Base-by-base conservation (phyloP, 2,329 filamentous ascomycete genomes). In the Kalmusia sp. region DNA sequence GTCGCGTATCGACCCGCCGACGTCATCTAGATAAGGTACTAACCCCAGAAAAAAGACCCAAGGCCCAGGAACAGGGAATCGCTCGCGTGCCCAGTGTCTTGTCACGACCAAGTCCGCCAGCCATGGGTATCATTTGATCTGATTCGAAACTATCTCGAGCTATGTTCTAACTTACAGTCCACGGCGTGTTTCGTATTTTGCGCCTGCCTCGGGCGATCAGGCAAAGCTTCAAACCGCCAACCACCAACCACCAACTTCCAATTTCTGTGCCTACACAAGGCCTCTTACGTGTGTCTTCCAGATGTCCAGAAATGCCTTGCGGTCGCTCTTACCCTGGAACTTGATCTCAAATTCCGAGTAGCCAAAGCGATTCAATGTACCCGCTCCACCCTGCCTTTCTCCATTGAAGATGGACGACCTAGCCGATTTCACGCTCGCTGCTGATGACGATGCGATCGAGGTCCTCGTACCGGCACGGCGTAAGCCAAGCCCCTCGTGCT, bases 311-410 rank as follows among this genome's bases (percentile, higher is more conserved):
- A 71, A 72, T 1, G 60, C 65, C 19, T 44, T 62, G 4, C 66
- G 51, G 55, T 71, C 68, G 33, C 49, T 51, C 48, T 61, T 68
- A n/a, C 34, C 61, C 28, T 63, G 60, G 28, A 72, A 71, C 45
- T 61, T 58, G 24, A 71, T 68, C 33, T 70, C 61, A 24, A 72
- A 38, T 33, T 69, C 57, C 4, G 56, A 55, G 40, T 69, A 71
- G 14, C 61, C 64, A 47, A 66, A 69, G 2, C 62, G 59, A 47
- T 72, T 70, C 39, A 70, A 38, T 35, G 41, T 51, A 9, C 51
- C 54, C 6, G 40, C 15, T 5, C 25, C n/a, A 33, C 52, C 59
- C 6, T 41, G 46, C 21, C 38, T 45, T 3, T 52, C 48, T 6
- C 49, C 43, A 9, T 49, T 55, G 34, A 54, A 58, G 12, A 58